Conservation (phyloP, 1,284 basidiomycete species). For the Peniophora sp. region DNA sequence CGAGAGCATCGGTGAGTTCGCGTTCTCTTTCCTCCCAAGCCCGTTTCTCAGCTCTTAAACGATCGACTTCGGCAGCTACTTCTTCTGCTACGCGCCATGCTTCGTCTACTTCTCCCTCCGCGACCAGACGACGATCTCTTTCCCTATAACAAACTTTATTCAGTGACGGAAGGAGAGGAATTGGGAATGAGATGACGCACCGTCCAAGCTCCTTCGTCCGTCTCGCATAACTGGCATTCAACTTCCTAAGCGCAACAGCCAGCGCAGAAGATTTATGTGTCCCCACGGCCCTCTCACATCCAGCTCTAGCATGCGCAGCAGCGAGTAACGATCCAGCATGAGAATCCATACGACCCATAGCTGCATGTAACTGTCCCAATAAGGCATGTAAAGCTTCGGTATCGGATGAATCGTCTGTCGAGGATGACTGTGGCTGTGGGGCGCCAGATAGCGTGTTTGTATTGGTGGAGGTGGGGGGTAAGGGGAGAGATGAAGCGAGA, state of each 20-base stretch:
- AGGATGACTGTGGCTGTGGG: not conserved
- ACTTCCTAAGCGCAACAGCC: slow-evolving; percentile 67
- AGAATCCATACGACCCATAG: slow-evolving; percentile 50
- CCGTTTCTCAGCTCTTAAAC: slow-evolving; percentile 15
- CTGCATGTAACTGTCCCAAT: slow-evolving; percentile 50
- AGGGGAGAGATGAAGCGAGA: slow-evolving; percentile 18
- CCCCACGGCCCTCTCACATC: slow-evolving; percentile 53
- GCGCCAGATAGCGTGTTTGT: slow-evolving; percentile 11
- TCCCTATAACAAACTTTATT: slow-evolving; percentile 23
- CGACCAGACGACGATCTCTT: slow-evolving; percentile 16
- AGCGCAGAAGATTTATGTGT: slow-evolving; percentile 66
- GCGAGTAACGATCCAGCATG: slow-evolving; percentile 48
- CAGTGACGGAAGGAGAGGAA: too few species aligned
- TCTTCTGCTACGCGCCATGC: slow-evolving; percentile 72
- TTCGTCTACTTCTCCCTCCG: slow-evolving; percentile 64
- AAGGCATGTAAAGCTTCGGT: slow-evolving; percentile 26
- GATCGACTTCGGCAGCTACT: slow-evolving; percentile 62
- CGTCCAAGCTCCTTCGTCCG: slow-evolving; percentile 45
- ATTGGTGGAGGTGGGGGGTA: not conserved
- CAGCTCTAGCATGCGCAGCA: slow-evolving; percentile 52
- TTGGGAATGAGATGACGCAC: too few species aligned
- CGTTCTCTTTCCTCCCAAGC: not conserved
- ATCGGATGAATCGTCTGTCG: slow-evolving; percentile 7
- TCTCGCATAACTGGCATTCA: slow-evolving; percentile 64
- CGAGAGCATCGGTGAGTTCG: not conserved